Base-by-base conservation (phyloP, 495 filamentous ascomycete species). In the Aspergillus nidulans region DNA sequence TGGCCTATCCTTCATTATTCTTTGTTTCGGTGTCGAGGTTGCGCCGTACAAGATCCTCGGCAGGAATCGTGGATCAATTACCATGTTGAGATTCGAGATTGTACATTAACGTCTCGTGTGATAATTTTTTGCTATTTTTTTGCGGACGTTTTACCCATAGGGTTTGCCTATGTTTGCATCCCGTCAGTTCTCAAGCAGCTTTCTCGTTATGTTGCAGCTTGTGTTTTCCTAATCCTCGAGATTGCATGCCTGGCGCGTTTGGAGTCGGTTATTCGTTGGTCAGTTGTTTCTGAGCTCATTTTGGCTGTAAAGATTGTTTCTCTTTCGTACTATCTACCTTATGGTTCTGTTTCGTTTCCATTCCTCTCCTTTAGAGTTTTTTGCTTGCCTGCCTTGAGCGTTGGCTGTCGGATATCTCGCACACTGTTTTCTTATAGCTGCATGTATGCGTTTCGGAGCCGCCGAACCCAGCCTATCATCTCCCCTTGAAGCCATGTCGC, bases 171-270 rank as follows among this genome's bases (percentile, higher is more conserved):
- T n/a, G 19, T 47, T 49, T 53, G 38, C 20, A 24, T 38, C 34
- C 15, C 53, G 21, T 46, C 28, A 15, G 26, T 48, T 45, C 8
- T 36, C 32, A 21, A 20, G 16, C 34, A 39, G 19, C 34, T 52
- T 21, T 26, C 51, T 6, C 32, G 44, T 30, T 28, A 44, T 13
- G 19, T 52, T 20, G 43, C 13, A 12, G 40, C 46, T 46, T 39
- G 20, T 26, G 16, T 28, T 43, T 34, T 53, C 24, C 39, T 20
- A 28, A 32, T 39, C 38, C 30, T 23, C 24, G 26, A 55, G 18
- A 50, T 40, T 63, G 60, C 60, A 62, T 66, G 47, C 18, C 55
- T 63, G 59, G 65, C 62, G 65, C 60, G 51, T 55, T 57, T 55
- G 62, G 62, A 61, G 63, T 67, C 51, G 41, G 49, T 59, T 57